Conservation (phyloP, 495 filamentous ascomycete genomes). For the Apodospora peruviana region DNA sequence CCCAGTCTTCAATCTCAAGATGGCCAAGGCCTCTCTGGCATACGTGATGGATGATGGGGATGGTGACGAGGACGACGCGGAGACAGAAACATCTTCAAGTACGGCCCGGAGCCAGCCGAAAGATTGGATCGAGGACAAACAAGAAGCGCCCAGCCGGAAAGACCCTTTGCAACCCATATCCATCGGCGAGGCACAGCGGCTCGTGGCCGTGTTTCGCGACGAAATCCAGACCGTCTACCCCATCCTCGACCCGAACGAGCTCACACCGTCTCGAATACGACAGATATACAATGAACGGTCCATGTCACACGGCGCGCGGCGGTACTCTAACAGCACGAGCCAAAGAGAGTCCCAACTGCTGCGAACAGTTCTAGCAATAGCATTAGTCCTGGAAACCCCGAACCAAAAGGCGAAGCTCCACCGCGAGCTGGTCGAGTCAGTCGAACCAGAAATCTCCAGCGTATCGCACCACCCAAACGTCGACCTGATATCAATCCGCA, state of each 20-base stretch:
- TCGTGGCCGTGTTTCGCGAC: not conserved
- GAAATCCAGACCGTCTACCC: not conserved
- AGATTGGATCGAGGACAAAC: not conserved
- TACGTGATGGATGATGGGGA: constrained; percentile 3
- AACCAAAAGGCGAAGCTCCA: not conserved
- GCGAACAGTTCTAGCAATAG: not conserved
- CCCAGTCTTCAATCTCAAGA: constrained; percentile 11
- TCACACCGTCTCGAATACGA: not conserved
- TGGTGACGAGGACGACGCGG: not conserved
- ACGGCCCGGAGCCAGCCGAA: not conserved
- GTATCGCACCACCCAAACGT: not conserved
- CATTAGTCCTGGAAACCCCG: not conserved
- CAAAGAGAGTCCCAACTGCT: not conserved
- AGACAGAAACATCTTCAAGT: not conserved
- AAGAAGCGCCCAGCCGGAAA: not conserved
- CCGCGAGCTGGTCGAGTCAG: not conserved
- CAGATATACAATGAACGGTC: not conserved
- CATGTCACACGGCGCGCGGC: not conserved
- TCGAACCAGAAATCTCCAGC: not conserved
- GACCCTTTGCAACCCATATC: not conserved
- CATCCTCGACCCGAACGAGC: not conserved
- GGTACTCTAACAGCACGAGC: not conserved
- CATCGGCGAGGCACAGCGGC: not conserved
- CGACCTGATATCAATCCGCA: not conserved
- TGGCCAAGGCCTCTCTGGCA: constrained; percentile 11